These are phyloP conservation scores for Cystobasidium pallidum DNA, from an alignment of 1,284 basidiomycete species.

Conservation along the genomic window DNA sequence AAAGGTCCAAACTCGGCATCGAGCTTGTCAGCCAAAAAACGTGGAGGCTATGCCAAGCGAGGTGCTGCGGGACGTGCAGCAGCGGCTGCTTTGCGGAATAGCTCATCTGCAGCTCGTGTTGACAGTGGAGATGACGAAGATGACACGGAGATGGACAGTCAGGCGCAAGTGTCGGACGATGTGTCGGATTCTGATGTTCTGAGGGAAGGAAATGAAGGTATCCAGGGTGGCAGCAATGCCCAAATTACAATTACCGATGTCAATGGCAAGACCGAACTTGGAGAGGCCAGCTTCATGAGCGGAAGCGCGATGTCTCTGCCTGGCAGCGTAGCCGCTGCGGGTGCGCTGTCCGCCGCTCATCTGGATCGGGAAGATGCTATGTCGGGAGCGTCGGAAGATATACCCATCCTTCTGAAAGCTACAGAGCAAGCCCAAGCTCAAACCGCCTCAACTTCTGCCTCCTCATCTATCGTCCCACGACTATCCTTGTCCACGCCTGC, in stretches of 20 bases:
- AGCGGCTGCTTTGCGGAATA: slow-evolving; percentile 1
- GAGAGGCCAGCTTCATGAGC: slow-evolving; percentile 10
- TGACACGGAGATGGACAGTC: slow-evolving; percentile 14
- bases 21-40: slow-evolving; percentile 13
- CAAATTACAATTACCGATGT: slow-evolving; percentile 14
- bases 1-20: slow-evolving; percentile 5
- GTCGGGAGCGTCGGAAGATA: slow-evolving; percentile 34
- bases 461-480: slow-evolving; percentile 2
- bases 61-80: slow-evolving; percentile 12
- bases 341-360: neutral
- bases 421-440: slow-evolving; percentile 22
- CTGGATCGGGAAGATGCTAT: slow-evolving; percentile 36
- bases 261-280: slow-evolving; percentile 6
- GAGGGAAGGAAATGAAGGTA: neutral
- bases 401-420: slow-evolving; percentile 25
- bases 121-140: slow-evolving; percentile 12
- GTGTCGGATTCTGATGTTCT: neutral
- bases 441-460: neutral
- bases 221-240: neutral
- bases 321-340: neutral
- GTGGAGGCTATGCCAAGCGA: neutral
- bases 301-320: slow-evolving; percentile 10
- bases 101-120: neutral
- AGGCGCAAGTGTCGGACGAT: slow-evolving; percentile 16
- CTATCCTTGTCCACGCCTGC: slow-evolving; percentile 3